Evolutionary conservation across 1,139 yeast genomes (phyloP), one percentile per base, ranked within the genome.

Genomic region (Sugiyamaella paludigena): DNA sequence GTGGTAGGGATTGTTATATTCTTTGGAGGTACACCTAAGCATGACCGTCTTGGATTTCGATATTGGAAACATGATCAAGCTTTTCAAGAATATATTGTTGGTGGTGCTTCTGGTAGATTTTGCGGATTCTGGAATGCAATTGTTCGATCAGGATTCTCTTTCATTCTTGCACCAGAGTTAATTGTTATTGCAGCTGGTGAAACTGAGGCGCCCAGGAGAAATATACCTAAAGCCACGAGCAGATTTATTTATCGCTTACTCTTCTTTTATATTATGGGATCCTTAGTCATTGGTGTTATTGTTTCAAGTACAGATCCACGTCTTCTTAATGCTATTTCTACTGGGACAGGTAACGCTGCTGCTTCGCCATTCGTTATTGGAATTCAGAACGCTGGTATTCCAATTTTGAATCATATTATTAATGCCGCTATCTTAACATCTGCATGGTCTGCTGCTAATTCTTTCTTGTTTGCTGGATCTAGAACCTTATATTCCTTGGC

Each of bases 141-240:
- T 58, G 83, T 83, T 10, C 76, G 70, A 78, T 84, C 47, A 74
- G 84, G 43, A 53, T 72, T 51, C 77, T 84, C 83, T 55, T 58
- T 80, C 45, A 69, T 74, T 29, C 52, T 58, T 56, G 89, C 88
- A 28, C 85, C 95, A 56, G 91, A 84, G 67, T 74, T 82, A 59
- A 80, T 83, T 55, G 86, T 87, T 48, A 74, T 86, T 54, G 84
- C 89, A 19, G 87, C 89, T 34, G 86, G 88, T 28, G 92, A 85
- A 68, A 80, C 89, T 40, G 75, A 75, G 40, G 80, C 83, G 59
- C 91, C 91, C 50, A 74, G 83, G 64, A 72, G 74, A 58, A 72
- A 82, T 16, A 72, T 82, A 52, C 84, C 87, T 53, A 73, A 73
- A 57, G 85, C 86, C 36, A 77, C 79, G 52, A 77, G 78, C 58